Percentiles rank a stretch among this genome's conserved stretches.
These are phyloP conservation scores for Hebeloma cylindrosporum DNA, from an alignment of 768 basidiomycete species.

Conservation along the genomic window DNA sequence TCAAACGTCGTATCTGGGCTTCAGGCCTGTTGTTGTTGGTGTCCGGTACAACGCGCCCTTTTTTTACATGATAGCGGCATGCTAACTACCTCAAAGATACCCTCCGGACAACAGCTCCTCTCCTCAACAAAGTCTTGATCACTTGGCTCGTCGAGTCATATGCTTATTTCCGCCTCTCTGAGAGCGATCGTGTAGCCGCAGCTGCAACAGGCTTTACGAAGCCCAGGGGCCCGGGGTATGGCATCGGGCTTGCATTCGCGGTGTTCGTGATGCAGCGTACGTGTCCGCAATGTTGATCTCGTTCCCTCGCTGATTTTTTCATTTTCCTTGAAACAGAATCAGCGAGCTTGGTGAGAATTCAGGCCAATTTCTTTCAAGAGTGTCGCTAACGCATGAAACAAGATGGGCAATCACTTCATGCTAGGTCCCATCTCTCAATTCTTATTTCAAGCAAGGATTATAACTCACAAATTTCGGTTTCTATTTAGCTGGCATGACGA, in stretches of 20 bases:
- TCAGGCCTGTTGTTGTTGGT: slow-evolving; percentile 49
- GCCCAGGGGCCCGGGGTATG: slow-evolving; percentile 57
- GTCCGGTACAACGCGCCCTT: slow-evolving; percentile 31
- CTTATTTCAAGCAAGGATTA: neutral
- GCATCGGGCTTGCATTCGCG: slow-evolving; percentile 58
- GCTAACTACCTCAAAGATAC: slow-evolving; percentile 31
- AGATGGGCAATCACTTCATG: slow-evolving; percentile 48
- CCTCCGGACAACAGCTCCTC: slow-evolving; percentile 52
- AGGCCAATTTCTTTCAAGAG: too few species aligned
- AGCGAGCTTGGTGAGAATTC: slow-evolving; percentile 40
- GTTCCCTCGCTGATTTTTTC: neutral
- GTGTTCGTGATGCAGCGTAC: slow-evolving; percentile 63
- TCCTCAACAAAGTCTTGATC: slow-evolving; percentile 59
- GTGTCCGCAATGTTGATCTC: slow-evolving; percentile 6
- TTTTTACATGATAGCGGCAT: neutral
- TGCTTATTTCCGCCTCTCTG: slow-evolving; percentile 35
- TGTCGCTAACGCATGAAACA: neutral
- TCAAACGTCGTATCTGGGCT: slow-evolving; percentile 46
- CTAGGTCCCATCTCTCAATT: slow-evolving; percentile 30
- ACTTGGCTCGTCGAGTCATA: slow-evolving; percentile 57
- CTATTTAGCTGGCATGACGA: slow-evolving; percentile 42
- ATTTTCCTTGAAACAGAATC: slow-evolving; percentile 29
- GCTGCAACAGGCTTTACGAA: slow-evolving; percentile 23
- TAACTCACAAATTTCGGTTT: neutral
- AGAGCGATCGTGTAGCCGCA: slow-evolving; percentile 35